A percentile compares a stretch with the other conserved stretches of the same genome.
These are phyloP conservation scores for Chionographis japonica DNA, from an alignment of 106 monocot genomes.

Conservation along the genomic window DNA sequence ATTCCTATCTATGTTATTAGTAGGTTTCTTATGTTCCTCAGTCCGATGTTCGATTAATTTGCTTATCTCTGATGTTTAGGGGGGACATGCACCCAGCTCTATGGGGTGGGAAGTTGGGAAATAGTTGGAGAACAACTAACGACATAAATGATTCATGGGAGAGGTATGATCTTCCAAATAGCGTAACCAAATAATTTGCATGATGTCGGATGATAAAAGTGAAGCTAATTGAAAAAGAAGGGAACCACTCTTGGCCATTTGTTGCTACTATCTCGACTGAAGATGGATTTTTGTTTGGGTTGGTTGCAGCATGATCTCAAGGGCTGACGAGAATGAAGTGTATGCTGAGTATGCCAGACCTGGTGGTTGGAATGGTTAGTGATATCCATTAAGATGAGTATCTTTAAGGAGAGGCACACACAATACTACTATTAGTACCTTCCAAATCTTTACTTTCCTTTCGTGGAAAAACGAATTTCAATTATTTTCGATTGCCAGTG, in stretches of 20 bases:
- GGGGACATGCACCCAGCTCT: slow-evolving; percentile 72
- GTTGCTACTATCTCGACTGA: background rate
- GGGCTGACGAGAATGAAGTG: slow-evolving; percentile 62
- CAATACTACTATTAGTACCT: too few relatives aligned
- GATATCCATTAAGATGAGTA: background rate
- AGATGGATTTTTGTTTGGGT: background rate
- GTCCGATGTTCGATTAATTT: background rate
- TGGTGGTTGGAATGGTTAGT: slow-evolving; percentile 89
- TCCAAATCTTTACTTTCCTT: too few relatives aligned
- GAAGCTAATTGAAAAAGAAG: too few relatives aligned
- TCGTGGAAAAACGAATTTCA: too few relatives aligned
- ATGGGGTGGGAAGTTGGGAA: slow-evolving; percentile 52
- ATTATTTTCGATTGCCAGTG: too few relatives aligned
- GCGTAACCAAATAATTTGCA: background rate
- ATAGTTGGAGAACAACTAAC: slow-evolving; percentile 82
- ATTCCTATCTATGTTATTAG: background rate
- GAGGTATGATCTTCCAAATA: slow-evolving; percentile 24
- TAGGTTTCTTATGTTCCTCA: too few relatives aligned
- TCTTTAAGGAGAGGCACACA: too few relatives aligned
- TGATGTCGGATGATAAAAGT: too few relatives aligned
- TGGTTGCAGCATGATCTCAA: slow-evolving; percentile 55
- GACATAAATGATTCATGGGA: slow-evolving; percentile 72
- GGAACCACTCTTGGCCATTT: background rate
- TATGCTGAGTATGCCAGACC: slow-evolving; percentile 73
- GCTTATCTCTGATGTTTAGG: slow-evolving; percentile 24